Evolutionary conservation across 768 basidiomycete species (phyloP).

Genomic region (Suillus fuscotomentosus): DNA sequence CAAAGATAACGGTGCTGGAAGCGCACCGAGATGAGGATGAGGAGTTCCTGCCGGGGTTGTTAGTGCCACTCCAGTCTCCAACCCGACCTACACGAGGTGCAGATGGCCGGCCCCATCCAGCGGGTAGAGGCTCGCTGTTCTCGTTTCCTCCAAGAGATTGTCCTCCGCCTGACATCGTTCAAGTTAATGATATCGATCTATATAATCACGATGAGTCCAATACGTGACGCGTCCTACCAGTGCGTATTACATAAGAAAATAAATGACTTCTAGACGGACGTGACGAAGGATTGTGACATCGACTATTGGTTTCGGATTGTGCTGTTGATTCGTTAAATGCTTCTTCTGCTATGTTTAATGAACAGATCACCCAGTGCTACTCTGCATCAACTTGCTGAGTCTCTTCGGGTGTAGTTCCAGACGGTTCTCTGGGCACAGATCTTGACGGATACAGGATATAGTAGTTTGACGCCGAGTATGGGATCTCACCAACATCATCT

Average conservation of each 20-base stretch:
- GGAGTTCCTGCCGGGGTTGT: constrained; percentile 27
- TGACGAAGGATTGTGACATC: too few species aligned
- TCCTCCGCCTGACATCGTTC: constrained; percentile 43
- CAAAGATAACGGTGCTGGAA: not conserved
- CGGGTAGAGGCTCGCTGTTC: constrained; percentile 45
- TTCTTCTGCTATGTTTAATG: too few species aligned
- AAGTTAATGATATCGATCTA: not conserved
- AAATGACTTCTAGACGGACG: too few species aligned
- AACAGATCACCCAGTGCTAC: too few species aligned
- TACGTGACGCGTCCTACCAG: not conserved
- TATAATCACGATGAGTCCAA: not conserved
- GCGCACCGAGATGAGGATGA: constrained; percentile 15
- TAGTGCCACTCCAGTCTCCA: constrained; percentile 43
- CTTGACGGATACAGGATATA: too few species aligned
- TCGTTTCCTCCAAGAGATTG: constrained; percentile 48
- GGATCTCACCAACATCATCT: too few species aligned
- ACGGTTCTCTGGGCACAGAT: too few species aligned
- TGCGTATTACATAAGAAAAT: not conserved
- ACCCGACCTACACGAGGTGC: constrained; percentile 50
- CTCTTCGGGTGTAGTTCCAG: too few species aligned
- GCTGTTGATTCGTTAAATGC: too few species aligned
- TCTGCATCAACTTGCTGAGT: too few species aligned
- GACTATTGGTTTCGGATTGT: too few species aligned
- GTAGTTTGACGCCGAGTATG: too few species aligned
- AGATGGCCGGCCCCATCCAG: constrained; percentile 41